phyloP scores from a whole-genome alignment of 1,284 basidiomycete genomes.

The Irpex sp. region DNA sequence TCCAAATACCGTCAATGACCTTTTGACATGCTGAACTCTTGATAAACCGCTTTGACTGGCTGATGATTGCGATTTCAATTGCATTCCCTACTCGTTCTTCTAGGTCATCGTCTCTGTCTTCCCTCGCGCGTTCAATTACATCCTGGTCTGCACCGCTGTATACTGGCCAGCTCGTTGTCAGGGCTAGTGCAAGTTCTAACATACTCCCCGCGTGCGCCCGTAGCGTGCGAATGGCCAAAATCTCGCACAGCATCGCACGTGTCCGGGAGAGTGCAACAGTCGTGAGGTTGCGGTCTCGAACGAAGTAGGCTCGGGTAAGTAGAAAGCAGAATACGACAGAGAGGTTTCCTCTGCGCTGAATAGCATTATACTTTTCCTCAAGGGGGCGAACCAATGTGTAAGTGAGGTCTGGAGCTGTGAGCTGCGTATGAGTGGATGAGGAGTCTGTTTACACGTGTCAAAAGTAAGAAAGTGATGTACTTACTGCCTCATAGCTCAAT shows the following conservation, averaged over 20 bases:
- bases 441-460: background rate
- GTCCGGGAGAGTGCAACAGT: constrained; percentile 69
- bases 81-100: constrained; percentile 84
- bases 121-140: constrained; percentile 58
- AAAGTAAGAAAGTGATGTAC: constrained; percentile 15
- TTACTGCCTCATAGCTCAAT: constrained; percentile 67
- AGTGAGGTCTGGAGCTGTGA: constrained; percentile 79
- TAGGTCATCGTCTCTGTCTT: constrained; percentile 71
- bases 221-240: constrained; percentile 81
- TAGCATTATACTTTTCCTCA: constrained; percentile 64
- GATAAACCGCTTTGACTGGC: constrained; percentile 83
- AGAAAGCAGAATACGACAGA: constrained; percentile 86
- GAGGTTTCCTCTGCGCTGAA: constrained; percentile 65
- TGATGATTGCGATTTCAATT: constrained; percentile 87
- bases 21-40: constrained; percentile 84
- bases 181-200: constrained; percentile 73
- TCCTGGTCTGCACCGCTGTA: constrained; percentile 77
- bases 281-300: constrained; percentile 66
- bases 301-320: constrained; percentile 85
- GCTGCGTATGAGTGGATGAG: constrained; percentile 34
- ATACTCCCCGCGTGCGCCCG: constrained; percentile 71
- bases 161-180: constrained; percentile 87
- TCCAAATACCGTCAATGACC: constrained; percentile 81
- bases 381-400: constrained; percentile 81
- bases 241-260: constrained; percentile 83